phyloP scores from a whole-genome alignment of 306 rosid genomes.

The Trifolium repens region DNA sequence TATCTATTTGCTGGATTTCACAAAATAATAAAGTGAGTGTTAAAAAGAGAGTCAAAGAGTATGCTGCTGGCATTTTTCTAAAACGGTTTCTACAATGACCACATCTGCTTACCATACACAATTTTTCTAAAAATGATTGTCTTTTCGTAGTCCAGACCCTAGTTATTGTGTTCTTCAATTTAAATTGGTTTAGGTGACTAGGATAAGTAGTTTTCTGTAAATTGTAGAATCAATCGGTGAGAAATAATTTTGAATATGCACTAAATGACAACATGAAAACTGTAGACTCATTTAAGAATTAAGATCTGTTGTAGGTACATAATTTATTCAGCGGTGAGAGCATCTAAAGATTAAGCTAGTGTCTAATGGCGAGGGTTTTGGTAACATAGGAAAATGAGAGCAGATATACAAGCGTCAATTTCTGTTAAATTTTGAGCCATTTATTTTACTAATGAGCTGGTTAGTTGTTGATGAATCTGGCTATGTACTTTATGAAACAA shows the following conservation, averaged over 20 bases:
- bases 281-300: constrained; percentile 8
- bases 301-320: constrained; percentile 19
- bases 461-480: not conserved
- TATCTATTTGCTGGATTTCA: not conserved
- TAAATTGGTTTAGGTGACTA: not conserved
- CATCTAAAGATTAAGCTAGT: not conserved
- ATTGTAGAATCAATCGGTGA: not conserved
- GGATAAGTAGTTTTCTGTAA: constrained; percentile 18
- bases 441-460: not conserved
- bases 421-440: constrained; percentile 9
- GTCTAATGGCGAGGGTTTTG: too few species aligned
- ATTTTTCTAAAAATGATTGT: constrained; percentile 10
- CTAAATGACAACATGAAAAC: constrained; percentile 15
- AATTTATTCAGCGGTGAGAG: constrained; percentile 9
- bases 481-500: constrained; percentile 1
- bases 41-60: not conserved
- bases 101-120: not conserved
- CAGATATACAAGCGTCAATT: constrained; percentile 11
- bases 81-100: constrained; percentile 6
- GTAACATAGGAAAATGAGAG: too few species aligned
- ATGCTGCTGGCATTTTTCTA: not conserved
- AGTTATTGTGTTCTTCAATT: constrained; percentile 32
- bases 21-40: not conserved
- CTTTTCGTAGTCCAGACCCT: constrained; percentile 17
- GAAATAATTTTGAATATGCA: constrained; percentile 17